Conservation (phyloP, 2,329 filamentous ascomycete species). For the Microascus cirrosus region DNA sequence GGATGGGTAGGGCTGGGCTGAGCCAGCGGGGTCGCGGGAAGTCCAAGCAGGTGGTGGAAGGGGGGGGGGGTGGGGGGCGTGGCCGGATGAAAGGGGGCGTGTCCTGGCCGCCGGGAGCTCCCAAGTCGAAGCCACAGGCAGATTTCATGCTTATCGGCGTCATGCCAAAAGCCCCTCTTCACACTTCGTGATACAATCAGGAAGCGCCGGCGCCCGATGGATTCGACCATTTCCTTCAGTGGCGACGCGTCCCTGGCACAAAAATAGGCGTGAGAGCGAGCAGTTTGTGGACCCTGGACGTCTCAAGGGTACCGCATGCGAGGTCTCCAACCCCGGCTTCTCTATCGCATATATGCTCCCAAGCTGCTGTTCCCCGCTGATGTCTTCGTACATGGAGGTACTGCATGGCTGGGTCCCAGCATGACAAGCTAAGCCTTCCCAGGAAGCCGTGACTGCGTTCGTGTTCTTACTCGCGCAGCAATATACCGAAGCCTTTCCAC, state of each 20-base stretch:
- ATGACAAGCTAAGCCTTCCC: neutral
- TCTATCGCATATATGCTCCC: neutral
- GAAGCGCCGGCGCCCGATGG: too few species aligned
- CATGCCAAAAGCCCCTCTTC: too few species aligned
- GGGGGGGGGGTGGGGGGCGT: neutral
- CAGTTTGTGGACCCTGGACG: too few species aligned
- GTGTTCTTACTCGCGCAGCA: too few species aligned
- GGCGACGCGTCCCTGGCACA: too few species aligned
- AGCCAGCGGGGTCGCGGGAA: neutral
- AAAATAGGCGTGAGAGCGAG: too few species aligned
- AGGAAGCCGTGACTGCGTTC: neutral
- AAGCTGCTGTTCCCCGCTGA: neutral
- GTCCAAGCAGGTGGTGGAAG: too few species aligned
- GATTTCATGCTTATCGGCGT: too few species aligned
- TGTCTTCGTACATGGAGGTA: neutral
- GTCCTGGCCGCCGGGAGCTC: neutral
- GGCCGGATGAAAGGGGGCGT: neutral
- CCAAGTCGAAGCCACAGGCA: neutral
- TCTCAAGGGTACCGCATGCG: too few species aligned
- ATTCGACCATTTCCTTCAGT: too few species aligned
- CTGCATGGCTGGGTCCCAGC: neutral
- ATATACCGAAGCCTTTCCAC: too few species aligned
- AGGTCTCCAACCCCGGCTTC: neutral
- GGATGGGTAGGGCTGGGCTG: slow-evolving; percentile 5
- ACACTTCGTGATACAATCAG: too few species aligned